Base-by-base conservation (phyloP, 2,329 filamentous ascomycete genomes). In the Acrodontium crateriforme region DNA sequence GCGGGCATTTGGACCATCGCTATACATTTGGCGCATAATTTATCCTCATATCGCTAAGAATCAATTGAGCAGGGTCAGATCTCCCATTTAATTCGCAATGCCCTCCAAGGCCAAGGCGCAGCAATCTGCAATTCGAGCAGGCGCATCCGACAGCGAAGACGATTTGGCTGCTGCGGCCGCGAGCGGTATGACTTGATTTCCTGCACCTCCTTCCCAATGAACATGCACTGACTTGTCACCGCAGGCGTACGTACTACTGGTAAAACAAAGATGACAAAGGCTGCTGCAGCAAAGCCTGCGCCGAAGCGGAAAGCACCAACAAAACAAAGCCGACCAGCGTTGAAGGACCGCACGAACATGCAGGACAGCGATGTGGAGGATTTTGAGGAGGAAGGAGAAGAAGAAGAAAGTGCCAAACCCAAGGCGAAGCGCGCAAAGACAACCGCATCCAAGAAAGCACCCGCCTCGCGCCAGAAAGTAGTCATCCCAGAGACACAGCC, bases 401-500 rank as follows among this genome's bases (percentile, higher is more conserved):
- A 56, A 8, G 54, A 42, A 13, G 39, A 38, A 4, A 32, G 27
- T 11, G 41, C 34, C 7, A 47, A 52, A 29, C 41, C 42, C 14
- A 46, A 46, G 25, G 33, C 42, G 15, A 52, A 50, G 35, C 44
- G 45, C 35, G 38, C 46, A 18, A 50, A 45, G 34, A 44, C 45
- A 7, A 32, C 53, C 45, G 36, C 38, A 8, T 37, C 52, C 16
- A 30, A 35, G 16, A 39, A 37, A 19, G 24, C 36, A 33, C 10
- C 39, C 34, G 30, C 33, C 29, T 17, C 32, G 34, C 10, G 29
- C 31, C 16, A 24, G 18, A 16, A 47, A 50, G 42, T 55, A 28
- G 52, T 52, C 2, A 61, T 63, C 14, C 57, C 58, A 2, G 62
- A 65, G 44, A 63, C 60, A 19, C 60, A 65, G 29, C 47, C 41